Base-by-base conservation (phyloP, 306 rosid genomes). In the Vicia sativa region DNA sequence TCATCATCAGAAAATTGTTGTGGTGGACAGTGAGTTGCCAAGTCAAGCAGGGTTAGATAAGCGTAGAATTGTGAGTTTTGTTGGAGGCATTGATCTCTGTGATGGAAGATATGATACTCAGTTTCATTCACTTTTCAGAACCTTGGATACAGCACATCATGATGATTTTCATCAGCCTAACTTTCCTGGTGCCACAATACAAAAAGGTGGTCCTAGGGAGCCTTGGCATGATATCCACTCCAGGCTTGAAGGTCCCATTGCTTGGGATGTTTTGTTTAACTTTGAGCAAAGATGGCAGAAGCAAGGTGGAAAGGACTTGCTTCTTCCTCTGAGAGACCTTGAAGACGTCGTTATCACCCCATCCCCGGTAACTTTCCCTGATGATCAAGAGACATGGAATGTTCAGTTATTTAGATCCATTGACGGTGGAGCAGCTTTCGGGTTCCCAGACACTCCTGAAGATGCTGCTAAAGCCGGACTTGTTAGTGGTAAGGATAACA, bases 171-270 rank as follows among this genome's bases (percentile, higher is more conserved):
- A 84, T 68, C 89, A 84, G 26, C 89, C 88, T 54, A 87, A 87
- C 75, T 87, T 87, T 21, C 6, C 63, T 11, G 89, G 89, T 34
- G 56, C 87, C 21, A 18, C 75, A 42, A 84, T 84, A 11, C 39
- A 31, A 41, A 87, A 87, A 73, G 89, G 89, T 52, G 92, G 89
- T 9, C 92, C 89, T 0, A 77, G 89, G 37, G 92, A 87, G 60
- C 92, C 92, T 14, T 87, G 92, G 92, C 92, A 87, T 11, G 92
- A 87, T 60, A 82, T 87, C 45, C 92, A 87, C 50, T 79, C 85
- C 21, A 71, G 79, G 12, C 89, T 87, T 11, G 92, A 87, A 81
- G 89, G 92, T 10, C 85, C 92, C 5, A 77, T 87, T 75, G 92
- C 89, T 5, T 87, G 92, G 92, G 92, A 84, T 62, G 89, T 87